phyloP scores from a whole-genome alignment of 805 yeast genomes.

The Lachancea thermotolerans region DNA sequence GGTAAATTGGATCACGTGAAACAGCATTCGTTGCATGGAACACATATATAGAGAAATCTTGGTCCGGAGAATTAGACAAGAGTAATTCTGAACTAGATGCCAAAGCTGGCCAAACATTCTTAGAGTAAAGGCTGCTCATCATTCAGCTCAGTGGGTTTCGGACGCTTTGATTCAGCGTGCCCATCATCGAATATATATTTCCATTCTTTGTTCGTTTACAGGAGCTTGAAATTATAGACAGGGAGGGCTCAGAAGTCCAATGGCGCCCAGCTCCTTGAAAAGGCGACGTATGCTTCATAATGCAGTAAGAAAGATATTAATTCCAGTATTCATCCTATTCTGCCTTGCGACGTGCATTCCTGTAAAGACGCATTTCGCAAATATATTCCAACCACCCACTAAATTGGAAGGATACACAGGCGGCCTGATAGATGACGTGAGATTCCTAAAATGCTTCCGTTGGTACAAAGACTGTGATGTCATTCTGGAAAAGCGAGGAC shows the following conservation, averaged over 20 bases:
- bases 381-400: background rate
- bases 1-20: too few relatives aligned
- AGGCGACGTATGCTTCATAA: background rate
- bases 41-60: too few relatives aligned
- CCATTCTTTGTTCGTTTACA: too few relatives aligned
- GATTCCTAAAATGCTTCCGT: constrained; percentile 24
- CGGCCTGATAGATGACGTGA: constrained; percentile 29
- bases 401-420: constrained; percentile 19
- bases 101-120: too few relatives aligned
- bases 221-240: too few relatives aligned
- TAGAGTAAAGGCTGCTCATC: too few relatives aligned
- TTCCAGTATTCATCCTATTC: background rate
- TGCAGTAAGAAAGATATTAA: background rate
- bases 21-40: too few relatives aligned
- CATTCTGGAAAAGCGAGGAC: constrained; percentile 12
- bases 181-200: too few relatives aligned
- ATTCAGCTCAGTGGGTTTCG: too few relatives aligned
- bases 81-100: too few relatives aligned
- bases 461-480: constrained; percentile 28
- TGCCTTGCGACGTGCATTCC: background rate
- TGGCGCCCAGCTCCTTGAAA: background rate
- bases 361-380: background rate
- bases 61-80: too few relatives aligned
- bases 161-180: too few relatives aligned
- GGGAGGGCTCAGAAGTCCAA: background rate